These are phyloP conservation scores for Pichia manshurica DNA, from an alignment of 805 yeast genomes.

Conservation along the genomic window DNA sequence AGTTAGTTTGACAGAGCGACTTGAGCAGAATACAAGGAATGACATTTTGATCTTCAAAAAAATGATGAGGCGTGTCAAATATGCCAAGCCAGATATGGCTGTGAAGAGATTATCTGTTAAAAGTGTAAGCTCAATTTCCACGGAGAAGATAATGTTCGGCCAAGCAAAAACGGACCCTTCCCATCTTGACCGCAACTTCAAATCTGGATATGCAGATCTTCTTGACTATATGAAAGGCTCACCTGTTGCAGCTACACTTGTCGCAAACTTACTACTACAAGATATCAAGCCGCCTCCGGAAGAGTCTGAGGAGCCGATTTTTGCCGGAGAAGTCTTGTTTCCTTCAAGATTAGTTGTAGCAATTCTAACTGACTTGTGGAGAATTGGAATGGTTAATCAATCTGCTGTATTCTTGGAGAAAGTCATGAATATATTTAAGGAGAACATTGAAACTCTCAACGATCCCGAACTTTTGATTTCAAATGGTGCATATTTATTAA, in stretches of 20 bases:
- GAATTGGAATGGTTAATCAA: conserved; percentile 85
- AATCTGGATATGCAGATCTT: conserved; percentile 40
- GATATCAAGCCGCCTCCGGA: conserved; percentile 81
- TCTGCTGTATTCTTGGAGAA: conserved; percentile 86
- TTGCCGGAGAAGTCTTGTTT: conserved; percentile 78
- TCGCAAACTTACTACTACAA: conserved; percentile 75
- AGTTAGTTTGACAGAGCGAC: background rate
- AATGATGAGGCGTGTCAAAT: conserved; percentile 5
- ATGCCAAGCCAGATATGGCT: conserved; percentile 2
- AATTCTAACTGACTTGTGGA: conserved; percentile 93
- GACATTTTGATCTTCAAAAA: conserved; percentile 4
- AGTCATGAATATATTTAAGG: conserved; percentile 78
- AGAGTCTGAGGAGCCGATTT: conserved; percentile 69
- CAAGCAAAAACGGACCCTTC: background rate
- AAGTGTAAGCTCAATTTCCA: background rate
- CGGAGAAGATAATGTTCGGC: background rate
- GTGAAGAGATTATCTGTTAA: background rate
- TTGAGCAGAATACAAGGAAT: conserved; percentile 1
- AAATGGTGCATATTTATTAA: conserved; percentile 15
- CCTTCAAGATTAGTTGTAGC: conserved; percentile 92
- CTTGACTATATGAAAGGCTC: conserved; percentile 66
- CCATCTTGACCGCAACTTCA: conserved; percentile 7
- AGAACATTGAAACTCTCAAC: conserved; percentile 23
- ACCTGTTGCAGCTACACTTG: conserved; percentile 65
- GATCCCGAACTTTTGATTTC: conserved; percentile 9